Percentiles rank a stretch among this genome's conserved stretches.
phyloP scores from a whole-genome alignment of 768 basidiomycete genomes.

The Hebeloma cylindrosporum region DNA sequence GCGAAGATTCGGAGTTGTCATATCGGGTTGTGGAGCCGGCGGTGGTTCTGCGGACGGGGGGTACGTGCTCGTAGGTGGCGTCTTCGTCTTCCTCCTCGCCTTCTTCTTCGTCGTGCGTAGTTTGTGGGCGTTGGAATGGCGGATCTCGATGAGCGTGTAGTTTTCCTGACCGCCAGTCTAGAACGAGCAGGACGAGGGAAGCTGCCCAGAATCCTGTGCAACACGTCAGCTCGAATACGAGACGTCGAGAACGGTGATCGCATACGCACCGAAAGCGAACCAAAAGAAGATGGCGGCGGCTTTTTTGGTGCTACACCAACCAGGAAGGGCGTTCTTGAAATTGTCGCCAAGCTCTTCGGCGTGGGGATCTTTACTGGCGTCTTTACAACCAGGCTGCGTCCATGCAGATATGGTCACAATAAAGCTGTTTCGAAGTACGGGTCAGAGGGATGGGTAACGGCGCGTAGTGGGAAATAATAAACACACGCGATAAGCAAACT shows the following conservation, averaged over 20 bases:
- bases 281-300: slow-evolving; percentile 90
- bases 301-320: slow-evolving; percentile 93
- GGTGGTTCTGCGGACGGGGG: slow-evolving; percentile 33
- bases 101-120: slow-evolving; percentile 44
- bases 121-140: slow-evolving; percentile 67
- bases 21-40: slow-evolving; percentile 22
- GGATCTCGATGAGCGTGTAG: slow-evolving; percentile 66
- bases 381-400: slow-evolving; percentile 89
- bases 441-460: slow-evolving; percentile 5
- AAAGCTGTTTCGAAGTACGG: no score
- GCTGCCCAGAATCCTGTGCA: slow-evolving; percentile 70
- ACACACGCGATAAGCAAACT: slow-evolving; percentile 79
- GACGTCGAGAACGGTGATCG: not conserved
- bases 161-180: slow-evolving; percentile 77
- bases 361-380: slow-evolving; percentile 79
- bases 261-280: slow-evolving; percentile 68
- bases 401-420: slow-evolving; percentile 81
- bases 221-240: slow-evolving; percentile 1
- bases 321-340: slow-evolving; percentile 65
- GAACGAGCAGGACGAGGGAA: slow-evolving; percentile 61
- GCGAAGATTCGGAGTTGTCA: slow-evolving; percentile 30
- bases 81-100: slow-evolving; percentile 59
- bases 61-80: slow-evolving; percentile 50
- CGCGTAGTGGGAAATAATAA: slow-evolving; percentile 4
- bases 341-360: slow-evolving; percentile 57